Evolutionary conservation across 1,139 yeast species (phyloP).

Genomic region (Hyphopichia wangnamkhiaoensis): DNA sequence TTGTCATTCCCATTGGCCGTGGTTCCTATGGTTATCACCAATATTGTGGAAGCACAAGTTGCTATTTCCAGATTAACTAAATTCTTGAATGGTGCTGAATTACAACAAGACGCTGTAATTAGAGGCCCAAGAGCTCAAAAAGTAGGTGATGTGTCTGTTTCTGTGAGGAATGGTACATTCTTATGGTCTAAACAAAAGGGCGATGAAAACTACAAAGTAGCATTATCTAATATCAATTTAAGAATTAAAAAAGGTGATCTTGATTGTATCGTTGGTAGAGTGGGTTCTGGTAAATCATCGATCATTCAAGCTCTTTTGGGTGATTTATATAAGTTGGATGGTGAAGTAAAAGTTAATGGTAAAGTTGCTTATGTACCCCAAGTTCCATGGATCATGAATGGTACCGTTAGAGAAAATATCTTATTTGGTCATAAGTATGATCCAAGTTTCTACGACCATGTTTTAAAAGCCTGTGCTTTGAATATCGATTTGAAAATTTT

Average conservation of each 20-base stretch:
- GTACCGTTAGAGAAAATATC: conserved; percentile 85
- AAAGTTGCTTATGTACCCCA: conserved; percentile 90
- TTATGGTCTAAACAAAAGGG: conserved; percentile 83
- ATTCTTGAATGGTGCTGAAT: conserved; percentile 74
- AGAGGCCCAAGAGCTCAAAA: conserved; percentile 51
- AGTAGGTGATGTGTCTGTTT: conserved; percentile 70
- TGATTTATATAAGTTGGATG: conserved; percentile 77
- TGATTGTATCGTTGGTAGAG: conserved; percentile 87
- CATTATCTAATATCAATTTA: conserved; percentile 71
- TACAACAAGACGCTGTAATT: conserved; percentile 76
- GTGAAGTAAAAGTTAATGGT: conserved; percentile 75
- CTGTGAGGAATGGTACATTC: conserved; percentile 75
- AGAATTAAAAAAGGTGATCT: conserved; percentile 77
- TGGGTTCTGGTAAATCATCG: conserved; percentile 92
- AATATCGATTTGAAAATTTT: conserved; percentile 74
- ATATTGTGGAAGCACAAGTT: conserved; percentile 87
- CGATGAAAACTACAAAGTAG: conserved; percentile 62
- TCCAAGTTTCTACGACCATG: conserved; percentile 72
- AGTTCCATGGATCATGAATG: conserved; percentile 91
- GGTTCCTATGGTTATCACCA: conserved; percentile 85
- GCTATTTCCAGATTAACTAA: conserved; percentile 75
- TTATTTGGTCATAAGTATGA: conserved; percentile 87
- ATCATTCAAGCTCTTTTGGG: conserved; percentile 83
- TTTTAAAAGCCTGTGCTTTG: conserved; percentile 87
- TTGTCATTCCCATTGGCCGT: conserved; percentile 92